Percentiles rank a stretch among this genome's conserved stretches.
Evolutionary conservation across 257 asterid genomes (phyloP).

Genomic region (Solanum chmielewskii): DNA sequence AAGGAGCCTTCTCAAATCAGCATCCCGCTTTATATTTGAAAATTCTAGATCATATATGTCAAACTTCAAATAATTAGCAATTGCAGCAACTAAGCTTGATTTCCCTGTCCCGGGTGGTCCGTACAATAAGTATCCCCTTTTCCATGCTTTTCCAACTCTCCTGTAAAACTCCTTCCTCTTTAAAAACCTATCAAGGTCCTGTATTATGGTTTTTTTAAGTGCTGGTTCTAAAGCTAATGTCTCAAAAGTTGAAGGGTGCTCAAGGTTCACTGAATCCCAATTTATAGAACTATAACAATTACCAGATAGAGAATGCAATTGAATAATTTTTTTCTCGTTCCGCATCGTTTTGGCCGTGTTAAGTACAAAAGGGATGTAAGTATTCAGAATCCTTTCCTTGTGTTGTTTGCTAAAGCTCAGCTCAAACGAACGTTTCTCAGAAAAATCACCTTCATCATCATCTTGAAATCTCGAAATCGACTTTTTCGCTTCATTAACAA

Average conservation of each 20-base stretch:
- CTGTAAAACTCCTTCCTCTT: constrained; percentile 50
- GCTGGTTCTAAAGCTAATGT: constrained; percentile 48
- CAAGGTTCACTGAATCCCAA: constrained; percentile 57
- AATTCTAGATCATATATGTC: constrained; percentile 70
- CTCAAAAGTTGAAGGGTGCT: constrained; percentile 68
- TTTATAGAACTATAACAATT: neutral
- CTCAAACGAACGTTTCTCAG: constrained; percentile 40
- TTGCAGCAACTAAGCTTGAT: constrained; percentile 64
- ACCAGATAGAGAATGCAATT: constrained; percentile 27
- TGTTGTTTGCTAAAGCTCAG: constrained; percentile 29
- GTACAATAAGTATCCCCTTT: constrained; percentile 59
- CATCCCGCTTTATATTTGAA: constrained; percentile 32
- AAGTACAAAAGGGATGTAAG: constrained; percentile 40
- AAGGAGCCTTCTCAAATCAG: constrained; percentile 53
- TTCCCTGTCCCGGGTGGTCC: constrained; percentile 86
- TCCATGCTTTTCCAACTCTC: constrained; percentile 76
- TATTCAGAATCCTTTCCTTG: constrained; percentile 28
- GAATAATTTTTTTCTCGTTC: constrained; percentile 26
- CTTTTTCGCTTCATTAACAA: constrained; percentile 19
- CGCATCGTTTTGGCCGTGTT: constrained; percentile 21
- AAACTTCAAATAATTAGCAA: constrained; percentile 59
- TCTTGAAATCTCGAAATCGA: constrained; percentile 3
- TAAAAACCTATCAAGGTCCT: constrained; percentile 55
- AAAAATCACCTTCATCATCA: neutral
- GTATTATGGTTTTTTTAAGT: constrained; percentile 18